Conservation (phyloP, 2,329 filamentous ascomycete genomes). For the Meredithiella fracta region DNA sequence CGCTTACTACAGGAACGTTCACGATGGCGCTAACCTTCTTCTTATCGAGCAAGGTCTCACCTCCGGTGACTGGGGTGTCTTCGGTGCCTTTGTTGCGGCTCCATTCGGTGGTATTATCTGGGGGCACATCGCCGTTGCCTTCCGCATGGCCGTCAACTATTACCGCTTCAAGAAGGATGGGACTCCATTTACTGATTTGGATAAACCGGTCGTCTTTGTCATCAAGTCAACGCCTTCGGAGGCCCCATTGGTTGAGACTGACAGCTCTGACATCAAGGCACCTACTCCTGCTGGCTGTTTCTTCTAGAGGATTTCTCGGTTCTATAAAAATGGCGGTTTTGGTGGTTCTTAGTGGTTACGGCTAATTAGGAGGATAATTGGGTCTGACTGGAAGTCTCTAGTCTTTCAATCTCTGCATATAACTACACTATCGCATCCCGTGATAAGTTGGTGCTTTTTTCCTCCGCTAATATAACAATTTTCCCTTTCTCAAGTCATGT, state of each 20-base stretch:
- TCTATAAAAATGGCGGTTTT: too few species aligned
- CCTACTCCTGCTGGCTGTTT: slow-evolving; percentile 30
- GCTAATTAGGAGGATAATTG: too few species aligned
- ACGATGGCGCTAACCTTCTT: slow-evolving; percentile 48
- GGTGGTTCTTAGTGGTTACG: too few species aligned
- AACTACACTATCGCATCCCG: too few species aligned
- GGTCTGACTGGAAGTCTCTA: background rate
- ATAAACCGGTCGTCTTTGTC: background rate
- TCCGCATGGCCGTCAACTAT: slow-evolving; percentile 45
- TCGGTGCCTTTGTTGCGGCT: slow-evolving; percentile 68
- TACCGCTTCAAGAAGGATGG: slow-evolving; percentile 39
- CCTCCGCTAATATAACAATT: background rate
- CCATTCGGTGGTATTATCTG: slow-evolving; percentile 60
- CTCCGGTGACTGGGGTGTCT: slow-evolving; percentile 61
- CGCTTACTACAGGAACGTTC: slow-evolving; percentile 56
- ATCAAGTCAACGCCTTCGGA: background rate
- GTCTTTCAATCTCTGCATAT: background rate
- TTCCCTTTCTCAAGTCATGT: too few species aligned
- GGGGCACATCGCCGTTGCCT: slow-evolving; percentile 44
- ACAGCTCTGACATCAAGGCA: slow-evolving; percentile 19
- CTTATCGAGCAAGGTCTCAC: slow-evolving; percentile 60
- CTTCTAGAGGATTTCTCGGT: slow-evolving; percentile 24
- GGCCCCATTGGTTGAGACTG: slow-evolving; percentile 14
- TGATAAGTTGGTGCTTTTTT: too few species aligned
- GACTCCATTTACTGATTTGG: slow-evolving; percentile 41